Evolutionary conservation across 768 basidiomycete genomes (phyloP).

Genomic region (Auriscalpium orientale): DNA sequence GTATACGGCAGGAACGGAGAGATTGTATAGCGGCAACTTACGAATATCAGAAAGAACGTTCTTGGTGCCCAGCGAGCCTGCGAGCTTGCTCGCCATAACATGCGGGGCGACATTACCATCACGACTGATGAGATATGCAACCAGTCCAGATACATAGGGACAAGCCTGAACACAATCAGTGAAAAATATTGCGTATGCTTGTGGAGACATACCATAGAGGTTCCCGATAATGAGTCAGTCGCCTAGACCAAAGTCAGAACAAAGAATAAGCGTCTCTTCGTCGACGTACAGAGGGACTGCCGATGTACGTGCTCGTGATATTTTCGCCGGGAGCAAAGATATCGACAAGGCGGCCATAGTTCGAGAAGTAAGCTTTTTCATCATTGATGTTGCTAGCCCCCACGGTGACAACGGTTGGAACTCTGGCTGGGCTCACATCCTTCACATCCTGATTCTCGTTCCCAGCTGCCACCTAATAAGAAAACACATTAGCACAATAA

Average conservation of each 20-base stretch:
- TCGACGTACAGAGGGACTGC: background rate
- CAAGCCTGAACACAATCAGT: background rate
- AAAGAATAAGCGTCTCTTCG: background rate
- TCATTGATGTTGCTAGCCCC: conserved; percentile 11
- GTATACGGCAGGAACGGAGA: background rate
- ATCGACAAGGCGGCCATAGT: conserved; percentile 15
- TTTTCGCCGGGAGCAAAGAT: conserved; percentile 15
- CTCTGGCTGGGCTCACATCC: conserved; percentile 12
- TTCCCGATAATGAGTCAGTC: background rate
- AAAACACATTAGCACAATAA: background rate
- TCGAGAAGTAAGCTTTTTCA: conserved; percentile 12
- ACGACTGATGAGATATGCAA: background rate
- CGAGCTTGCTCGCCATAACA: background rate
- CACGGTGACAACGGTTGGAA: conserved; percentile 11
- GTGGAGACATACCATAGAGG: conserved; percentile 1
- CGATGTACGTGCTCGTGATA: conserved; percentile 8
- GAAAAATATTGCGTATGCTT: background rate
- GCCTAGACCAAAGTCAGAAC: background rate
- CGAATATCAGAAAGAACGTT: background rate
- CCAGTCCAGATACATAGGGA: background rate
- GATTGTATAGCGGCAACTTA: background rate
- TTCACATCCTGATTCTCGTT: conserved; percentile 10
- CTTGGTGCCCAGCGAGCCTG: background rate
- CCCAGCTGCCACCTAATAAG: conserved; percentile 12
- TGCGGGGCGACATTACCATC: conserved; percentile 6